phyloP scores from a whole-genome alignment of 2,329 filamentous ascomycete species.

The Trichophyton schoenleinii region DNA sequence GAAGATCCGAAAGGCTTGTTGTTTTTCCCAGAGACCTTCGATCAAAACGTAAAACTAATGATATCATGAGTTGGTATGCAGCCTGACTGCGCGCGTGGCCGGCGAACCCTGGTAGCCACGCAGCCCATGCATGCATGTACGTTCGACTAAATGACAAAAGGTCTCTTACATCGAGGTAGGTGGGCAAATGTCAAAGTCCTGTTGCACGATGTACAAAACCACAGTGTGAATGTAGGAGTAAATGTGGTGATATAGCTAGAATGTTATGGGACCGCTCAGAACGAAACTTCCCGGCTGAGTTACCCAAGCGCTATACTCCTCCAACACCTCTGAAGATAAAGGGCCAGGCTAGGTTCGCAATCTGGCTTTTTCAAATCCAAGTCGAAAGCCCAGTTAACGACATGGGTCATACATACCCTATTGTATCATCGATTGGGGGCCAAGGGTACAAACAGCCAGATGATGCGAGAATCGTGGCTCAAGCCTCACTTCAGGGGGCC shows the following conservation, averaged over 20 bases:
- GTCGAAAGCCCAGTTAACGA: not conserved
- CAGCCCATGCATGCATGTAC: not conserved
- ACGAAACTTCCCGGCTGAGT: too few relatives aligned
- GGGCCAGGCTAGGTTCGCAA: not conserved
- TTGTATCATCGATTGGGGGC: not conserved
- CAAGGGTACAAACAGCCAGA: not conserved
- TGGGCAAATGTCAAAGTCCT: not conserved
- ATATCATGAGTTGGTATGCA: not conserved
- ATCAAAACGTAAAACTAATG: not conserved
- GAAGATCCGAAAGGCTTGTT: not conserved
- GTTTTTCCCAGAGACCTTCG: not conserved
- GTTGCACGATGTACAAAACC: not conserved
- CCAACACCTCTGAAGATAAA: too few relatives aligned
- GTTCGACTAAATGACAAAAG: not conserved
- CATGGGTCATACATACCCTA: too few relatives aligned
- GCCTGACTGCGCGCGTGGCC: not conserved
- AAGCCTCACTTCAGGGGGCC: not conserved
- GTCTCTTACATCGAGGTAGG: not conserved
- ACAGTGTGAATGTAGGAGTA: not conserved
- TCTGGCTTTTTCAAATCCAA: not conserved
- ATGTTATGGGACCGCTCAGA: too few relatives aligned
- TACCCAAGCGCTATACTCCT: too few relatives aligned
- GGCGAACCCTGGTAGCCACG: not conserved
- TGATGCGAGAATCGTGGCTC: not conserved
- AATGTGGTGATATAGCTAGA: too few relatives aligned